These are phyloP conservation scores for Bolboschoenoplectus hybrid DNA, from an alignment of 202 grass and related monocot genomes.

Conservation along the genomic window DNA sequence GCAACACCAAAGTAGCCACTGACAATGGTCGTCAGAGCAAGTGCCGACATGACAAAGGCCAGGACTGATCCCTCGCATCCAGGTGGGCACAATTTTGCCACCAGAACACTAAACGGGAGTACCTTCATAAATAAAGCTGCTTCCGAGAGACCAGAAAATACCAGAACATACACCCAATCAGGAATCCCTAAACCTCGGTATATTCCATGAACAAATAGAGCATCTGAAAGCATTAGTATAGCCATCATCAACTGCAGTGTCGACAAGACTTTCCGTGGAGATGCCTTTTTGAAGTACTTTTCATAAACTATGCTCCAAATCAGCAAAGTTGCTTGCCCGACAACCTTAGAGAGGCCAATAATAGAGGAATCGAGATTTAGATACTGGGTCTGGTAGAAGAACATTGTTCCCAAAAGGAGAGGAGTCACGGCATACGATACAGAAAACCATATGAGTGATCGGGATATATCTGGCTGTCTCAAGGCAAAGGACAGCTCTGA, in stretches of 20 bases:
- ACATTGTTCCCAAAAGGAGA: constrained; percentile 87
- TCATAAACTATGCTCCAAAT: constrained; percentile 88
- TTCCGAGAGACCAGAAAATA: constrained; percentile 82
- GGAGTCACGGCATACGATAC: constrained; percentile 75
- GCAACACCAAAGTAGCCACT: constrained; percentile 93
- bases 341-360: constrained; percentile 89
- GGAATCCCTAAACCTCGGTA: constrained; percentile 67
- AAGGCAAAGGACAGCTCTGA: constrained; percentile 63
- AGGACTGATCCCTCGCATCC: constrained; percentile 87
- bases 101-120: constrained; percentile 66
- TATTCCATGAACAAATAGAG: constrained; percentile 78
- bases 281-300: constrained; percentile 70
- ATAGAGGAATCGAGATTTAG: constrained; percentile 78
- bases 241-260: constrained; percentile 63
- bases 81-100: constrained; percentile 61
- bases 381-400: constrained; percentile 94
- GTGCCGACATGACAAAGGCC: constrained; percentile 88
- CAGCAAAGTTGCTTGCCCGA: constrained; percentile 72
- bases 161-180: constrained; percentile 74
- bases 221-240: constrained; percentile 76
- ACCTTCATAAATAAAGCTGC: constrained; percentile 72
- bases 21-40: constrained; percentile 65
- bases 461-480: constrained; percentile 66
- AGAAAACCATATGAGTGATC: constrained; percentile 74
- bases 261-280: constrained; percentile 70